Conservation (phyloP, 306 rosid species). For the Vicia villosa region DNA sequence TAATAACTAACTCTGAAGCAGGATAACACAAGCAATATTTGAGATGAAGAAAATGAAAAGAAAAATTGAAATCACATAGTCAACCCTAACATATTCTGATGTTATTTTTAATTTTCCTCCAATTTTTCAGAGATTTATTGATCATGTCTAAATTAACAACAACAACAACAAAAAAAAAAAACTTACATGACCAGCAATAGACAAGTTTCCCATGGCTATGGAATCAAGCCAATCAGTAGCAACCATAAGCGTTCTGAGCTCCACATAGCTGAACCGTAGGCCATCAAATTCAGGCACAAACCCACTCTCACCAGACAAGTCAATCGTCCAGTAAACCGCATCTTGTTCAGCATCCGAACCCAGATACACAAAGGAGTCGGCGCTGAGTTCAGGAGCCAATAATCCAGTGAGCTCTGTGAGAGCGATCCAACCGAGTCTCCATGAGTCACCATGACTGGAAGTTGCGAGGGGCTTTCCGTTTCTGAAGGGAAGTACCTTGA, state of each 20-base stretch:
- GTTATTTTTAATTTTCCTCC: too few species aligned
- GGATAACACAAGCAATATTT: too few species aligned
- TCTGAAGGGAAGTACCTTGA: constrained; percentile 72
- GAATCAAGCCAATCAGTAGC: constrained; percentile 88
- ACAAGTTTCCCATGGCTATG: constrained; percentile 63
- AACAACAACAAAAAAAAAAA: background rate
- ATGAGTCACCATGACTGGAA: constrained; percentile 35
- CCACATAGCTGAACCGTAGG: constrained; percentile 59
- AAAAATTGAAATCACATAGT: too few species aligned
- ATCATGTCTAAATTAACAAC: too few species aligned
- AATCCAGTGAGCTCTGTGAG: constrained; percentile 51
- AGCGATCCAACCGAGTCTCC: constrained; percentile 81
- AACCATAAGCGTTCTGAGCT: constrained; percentile 84
- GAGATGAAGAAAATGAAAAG: too few species aligned
- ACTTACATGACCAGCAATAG: constrained; percentile 94
- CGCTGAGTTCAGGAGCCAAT: constrained; percentile 43
- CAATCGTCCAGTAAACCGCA: constrained; percentile 74
- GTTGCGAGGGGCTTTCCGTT: constrained; percentile 75
- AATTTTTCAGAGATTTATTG: too few species aligned
- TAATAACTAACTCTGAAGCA: too few species aligned
- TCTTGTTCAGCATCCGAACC: constrained; percentile 63
- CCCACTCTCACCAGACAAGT: constrained; percentile 54
- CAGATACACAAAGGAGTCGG: constrained; percentile 67
- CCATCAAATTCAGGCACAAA: constrained; percentile 50
- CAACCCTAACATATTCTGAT: too few species aligned